Percentiles rank a stretch among this genome's conserved stretches.
These are phyloP conservation scores for Clavariopsis aquatica DNA, from an alignment of 495 filamentous ascomycete species.

Conservation along the genomic window DNA sequence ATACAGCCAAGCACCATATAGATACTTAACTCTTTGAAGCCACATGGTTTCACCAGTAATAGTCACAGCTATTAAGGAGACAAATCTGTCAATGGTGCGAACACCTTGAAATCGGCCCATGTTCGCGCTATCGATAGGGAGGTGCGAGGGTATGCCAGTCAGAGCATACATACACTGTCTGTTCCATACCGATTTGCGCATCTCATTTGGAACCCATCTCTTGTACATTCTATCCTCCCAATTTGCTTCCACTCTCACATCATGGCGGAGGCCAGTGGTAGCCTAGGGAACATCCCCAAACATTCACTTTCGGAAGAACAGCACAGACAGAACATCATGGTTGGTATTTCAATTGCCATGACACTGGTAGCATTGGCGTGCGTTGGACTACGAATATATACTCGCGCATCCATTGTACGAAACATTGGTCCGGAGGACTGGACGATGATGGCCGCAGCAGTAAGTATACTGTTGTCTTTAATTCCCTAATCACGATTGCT, in stretches of 20 bases:
- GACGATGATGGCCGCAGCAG: constrained; percentile 19
- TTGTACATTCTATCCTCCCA: neutral
- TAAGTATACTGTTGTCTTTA: neutral
- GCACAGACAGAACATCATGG: constrained; percentile 13
- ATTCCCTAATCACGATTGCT: neutral
- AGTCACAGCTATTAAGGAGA: neutral
- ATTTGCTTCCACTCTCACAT: neutral
- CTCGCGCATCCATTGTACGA: constrained; percentile 17
- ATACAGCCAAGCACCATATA: constrained; percentile 5
- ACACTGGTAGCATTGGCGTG: constrained; percentile 10
- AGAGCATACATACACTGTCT: neutral
- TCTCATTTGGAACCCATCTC: neutral
- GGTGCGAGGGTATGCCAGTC: neutral
- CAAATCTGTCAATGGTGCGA: neutral
- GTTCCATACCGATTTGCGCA: neutral
- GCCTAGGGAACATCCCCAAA: neutral
- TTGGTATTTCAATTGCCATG: constrained; percentile 15
- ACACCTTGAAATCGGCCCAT: neutral
- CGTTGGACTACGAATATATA: constrained; percentile 24
- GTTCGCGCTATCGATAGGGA: constrained; percentile 6
- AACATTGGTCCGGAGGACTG: constrained; percentile 24
- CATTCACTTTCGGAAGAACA: constrained; percentile 4
- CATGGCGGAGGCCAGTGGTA: neutral
- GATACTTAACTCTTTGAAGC: neutral
- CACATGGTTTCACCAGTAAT: neutral